Evolutionary conservation across 2,329 filamentous ascomycete genomes (phyloP), one percentile per base, ranked within the genome.

Genomic region (Diaporthe sp.): DNA sequence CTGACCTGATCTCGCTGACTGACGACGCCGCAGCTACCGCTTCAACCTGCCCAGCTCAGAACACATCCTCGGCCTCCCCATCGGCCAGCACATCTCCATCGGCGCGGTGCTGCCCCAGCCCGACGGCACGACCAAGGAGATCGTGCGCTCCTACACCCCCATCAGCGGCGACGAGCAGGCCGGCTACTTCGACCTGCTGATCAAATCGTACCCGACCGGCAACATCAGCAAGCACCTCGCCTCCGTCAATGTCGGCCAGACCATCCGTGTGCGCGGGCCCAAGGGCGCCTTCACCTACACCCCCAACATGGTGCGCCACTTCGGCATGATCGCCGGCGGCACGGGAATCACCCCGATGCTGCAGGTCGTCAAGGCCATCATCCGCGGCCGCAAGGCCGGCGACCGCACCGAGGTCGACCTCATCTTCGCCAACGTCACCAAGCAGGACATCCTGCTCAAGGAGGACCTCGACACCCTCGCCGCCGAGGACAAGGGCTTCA

Each of bases 301-400:
- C 25, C 95, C 96, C 79, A 98, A 98, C 89, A 96, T 99, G 94
- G 94, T 96, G 79, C 93, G 94, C 77, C 94, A 94, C 85, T 97
- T 99, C 79, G 97, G 96, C 82, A 99, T 99, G 97, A 94, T 99
- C 82, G 95, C 97, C 77, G 97, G 97, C 78, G 97, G 97, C 78
- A 98, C 97, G 44, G 97, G 97, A 79, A 98, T 99, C 84, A 98
- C 97, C 13, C 97, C 97, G 75, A 99, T 99, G 97, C 90, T 98
- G 77, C 97, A 99, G 88, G 92, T 99, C 80, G 92, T 98, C 83
- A 94, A 95, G 80, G 97, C 96, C 74, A 95, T 98, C 79, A 91
- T 96, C 80, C 92, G 94, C 79, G 94, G 94, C 80, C 92, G 95
- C 79, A 88, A 92, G 71, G 87, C 92, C 68, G 96, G 93, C 76